Evolutionary conservation across 352 stramenopile species (phyloP).

Genomic region (Phytophthora europaea): DNA sequence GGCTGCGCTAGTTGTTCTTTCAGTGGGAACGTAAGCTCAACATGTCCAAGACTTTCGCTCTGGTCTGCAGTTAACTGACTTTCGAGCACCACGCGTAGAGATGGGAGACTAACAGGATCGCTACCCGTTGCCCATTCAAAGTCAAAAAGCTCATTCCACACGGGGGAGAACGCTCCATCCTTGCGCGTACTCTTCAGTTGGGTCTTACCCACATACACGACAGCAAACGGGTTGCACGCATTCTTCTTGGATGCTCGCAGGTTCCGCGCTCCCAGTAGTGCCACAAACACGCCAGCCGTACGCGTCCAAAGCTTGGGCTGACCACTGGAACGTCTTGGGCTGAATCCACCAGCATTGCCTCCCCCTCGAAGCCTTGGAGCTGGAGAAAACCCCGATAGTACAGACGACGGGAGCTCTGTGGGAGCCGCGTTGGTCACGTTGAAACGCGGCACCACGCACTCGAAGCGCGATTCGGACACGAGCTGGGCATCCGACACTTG

Average conservation of each 20-base stretch:
- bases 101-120: constrained; percentile 8
- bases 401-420: constrained; percentile 38
- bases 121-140: constrained; percentile 61
- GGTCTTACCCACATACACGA: constrained; percentile 62
- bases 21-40: constrained; percentile 53
- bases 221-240: constrained; percentile 78
- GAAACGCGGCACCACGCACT: constrained; percentile 68
- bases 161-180: constrained; percentile 66
- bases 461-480: constrained; percentile 55
- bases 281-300: constrained; percentile 54
- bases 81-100: constrained; percentile 60
- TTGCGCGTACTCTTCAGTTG: constrained; percentile 77
- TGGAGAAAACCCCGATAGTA: constrained; percentile 19
- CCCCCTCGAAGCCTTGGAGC: constrained; percentile 14
- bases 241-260: constrained; percentile 72
- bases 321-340: constrained; percentile 4
- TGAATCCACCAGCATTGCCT: constrained; percentile 11
- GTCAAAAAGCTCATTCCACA: constrained; percentile 86
- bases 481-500: constrained; percentile 67
- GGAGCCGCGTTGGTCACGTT: constrained; percentile 59
- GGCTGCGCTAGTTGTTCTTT: constrained; percentile 29
- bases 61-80: constrained; percentile 77
- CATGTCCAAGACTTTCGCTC: constrained; percentile 69
- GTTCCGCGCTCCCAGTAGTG: constrained; percentile 59
- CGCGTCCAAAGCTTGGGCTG: constrained; percentile 71